A percentile compares a stretch with the other conserved stretches of the same genome.
Conservation (phyloP, 2,329 filamentous ascomycete genomes). For the Pyricularia grisea region DNA sequence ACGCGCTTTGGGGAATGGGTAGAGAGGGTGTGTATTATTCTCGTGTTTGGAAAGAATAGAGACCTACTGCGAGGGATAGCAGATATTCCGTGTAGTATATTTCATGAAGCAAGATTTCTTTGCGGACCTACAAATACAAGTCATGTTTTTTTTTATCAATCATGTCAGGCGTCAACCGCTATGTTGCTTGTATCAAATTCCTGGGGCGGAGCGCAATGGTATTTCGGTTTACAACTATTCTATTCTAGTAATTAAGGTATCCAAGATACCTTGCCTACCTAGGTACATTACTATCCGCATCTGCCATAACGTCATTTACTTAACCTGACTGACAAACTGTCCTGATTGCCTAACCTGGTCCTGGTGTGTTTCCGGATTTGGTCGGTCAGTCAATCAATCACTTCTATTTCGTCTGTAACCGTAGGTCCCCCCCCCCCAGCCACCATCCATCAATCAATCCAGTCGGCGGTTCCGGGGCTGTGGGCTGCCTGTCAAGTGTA, state of each 20-base stretch:
- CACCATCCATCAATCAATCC: neutral
- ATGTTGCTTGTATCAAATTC: too few species aligned
- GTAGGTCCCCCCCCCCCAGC: neutral
- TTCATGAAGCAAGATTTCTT: neutral
- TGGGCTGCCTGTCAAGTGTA: neutral
- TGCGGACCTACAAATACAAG: neutral
- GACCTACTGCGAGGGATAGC: neutral
- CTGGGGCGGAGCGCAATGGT: neutral
- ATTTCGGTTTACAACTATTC: neutral
- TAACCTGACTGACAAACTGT: neutral
- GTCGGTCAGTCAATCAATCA: too few species aligned
- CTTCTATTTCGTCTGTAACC: neutral
- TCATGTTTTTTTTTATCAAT: too few species aligned
- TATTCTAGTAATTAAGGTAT: too few species aligned
- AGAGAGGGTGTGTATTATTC: slow-evolving; percentile 19
- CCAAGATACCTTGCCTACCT: too few species aligned
- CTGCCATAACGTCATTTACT: neutral
- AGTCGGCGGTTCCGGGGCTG: neutral
- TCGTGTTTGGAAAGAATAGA: neutral
- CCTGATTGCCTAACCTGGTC: neutral
- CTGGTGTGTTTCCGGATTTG: neutral
- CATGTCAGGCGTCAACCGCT: too few species aligned
- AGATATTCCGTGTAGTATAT: neutral
- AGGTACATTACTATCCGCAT: neutral
- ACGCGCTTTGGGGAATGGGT: slow-evolving; percentile 35